A percentile compares a stretch with the other conserved stretches of the same genome.
phyloP scores from a whole-genome alignment of 345 rosid genomes.

The Pugionium dolabratum region DNA sequence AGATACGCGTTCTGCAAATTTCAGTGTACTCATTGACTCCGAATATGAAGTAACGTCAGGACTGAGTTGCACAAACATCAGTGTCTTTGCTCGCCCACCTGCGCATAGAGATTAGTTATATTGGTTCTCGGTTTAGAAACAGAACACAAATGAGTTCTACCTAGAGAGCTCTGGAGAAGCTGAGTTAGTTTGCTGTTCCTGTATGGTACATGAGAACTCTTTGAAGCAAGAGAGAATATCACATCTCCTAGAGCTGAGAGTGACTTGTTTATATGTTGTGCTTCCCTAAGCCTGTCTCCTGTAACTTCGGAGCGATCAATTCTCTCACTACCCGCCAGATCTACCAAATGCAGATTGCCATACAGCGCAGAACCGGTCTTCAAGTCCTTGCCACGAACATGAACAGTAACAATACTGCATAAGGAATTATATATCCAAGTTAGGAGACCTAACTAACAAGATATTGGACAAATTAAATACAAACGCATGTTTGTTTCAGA shows the following conservation, averaged over 20 bases:
- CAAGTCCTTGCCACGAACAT: constrained; percentile 71
- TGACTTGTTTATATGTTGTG: constrained; percentile 86
- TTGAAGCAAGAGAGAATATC: constrained; percentile 85
- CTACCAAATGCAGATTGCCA: constrained; percentile 90
- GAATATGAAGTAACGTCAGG: constrained; percentile 72
- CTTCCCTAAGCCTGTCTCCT: constrained; percentile 93
- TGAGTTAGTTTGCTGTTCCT: constrained; percentile 97
- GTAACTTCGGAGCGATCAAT: constrained; percentile 91
- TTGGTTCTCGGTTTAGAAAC: neutral
- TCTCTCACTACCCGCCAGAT: constrained; percentile 96
- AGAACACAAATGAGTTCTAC: constrained; percentile 30
- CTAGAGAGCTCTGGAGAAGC: constrained; percentile 88
- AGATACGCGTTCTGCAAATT: constrained; percentile 91
- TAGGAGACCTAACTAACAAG: constrained; percentile 1
- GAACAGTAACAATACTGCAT: constrained; percentile 78
- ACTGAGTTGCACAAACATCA: constrained; percentile 92
- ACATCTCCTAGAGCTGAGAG: constrained; percentile 96
- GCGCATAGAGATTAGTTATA: constrained; percentile 9
- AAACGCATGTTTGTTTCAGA: constrained; percentile 16
- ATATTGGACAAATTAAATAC: neutral
- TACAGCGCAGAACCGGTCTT: constrained; percentile 57
- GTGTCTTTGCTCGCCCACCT: constrained; percentile 87
- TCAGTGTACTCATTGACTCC: constrained; percentile 84
- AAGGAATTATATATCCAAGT: constrained; percentile 15
- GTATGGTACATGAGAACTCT: constrained; percentile 84